A percentile compares a stretch with the other conserved stretches of the same genome.
Conservation (phyloP, 768 basidiomycete species). For the Tephrocybe sp. region DNA sequence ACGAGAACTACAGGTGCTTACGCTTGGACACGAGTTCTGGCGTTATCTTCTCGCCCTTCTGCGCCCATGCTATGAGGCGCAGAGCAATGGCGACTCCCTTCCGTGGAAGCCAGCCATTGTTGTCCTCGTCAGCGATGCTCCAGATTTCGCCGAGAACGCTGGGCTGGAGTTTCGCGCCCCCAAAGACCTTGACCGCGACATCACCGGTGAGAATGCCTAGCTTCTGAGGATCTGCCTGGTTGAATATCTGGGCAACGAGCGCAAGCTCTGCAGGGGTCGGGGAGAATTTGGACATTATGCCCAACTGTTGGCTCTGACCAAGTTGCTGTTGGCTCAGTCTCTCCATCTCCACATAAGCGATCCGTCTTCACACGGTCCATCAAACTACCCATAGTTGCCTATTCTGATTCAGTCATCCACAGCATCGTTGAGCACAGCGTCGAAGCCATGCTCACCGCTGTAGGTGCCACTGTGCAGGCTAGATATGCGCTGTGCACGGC, state of each 20-base stretch:
- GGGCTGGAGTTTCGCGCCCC: constrained; percentile 78
- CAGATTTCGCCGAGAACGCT: constrained; percentile 89
- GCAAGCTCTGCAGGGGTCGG: constrained; percentile 51
- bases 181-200: constrained; percentile 84
- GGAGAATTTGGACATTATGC: constrained; percentile 45
- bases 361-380: constrained; percentile 19
- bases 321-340: background rate
- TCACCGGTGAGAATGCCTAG: constrained; percentile 88
- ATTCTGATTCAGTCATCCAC: too few species aligned
- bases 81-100: constrained; percentile 87
- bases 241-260: constrained; percentile 74
- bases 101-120: constrained; percentile 88
- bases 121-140: constrained; percentile 89
- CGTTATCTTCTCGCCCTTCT: constrained; percentile 74
- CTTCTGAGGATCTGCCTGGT: constrained; percentile 72
- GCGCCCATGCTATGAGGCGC: constrained; percentile 91
- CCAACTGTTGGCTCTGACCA: constrained; percentile 16
- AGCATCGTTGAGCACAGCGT: background rate
- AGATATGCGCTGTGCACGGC: background rate
- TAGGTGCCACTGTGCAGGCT: background rate
- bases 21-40: constrained; percentile 67
- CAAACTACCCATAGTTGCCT: constrained; percentile 7
- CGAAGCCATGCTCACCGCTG: background rate
- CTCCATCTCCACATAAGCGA: constrained; percentile 10
- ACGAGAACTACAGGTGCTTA: constrained; percentile 39